A percentile compares a stretch with the other conserved stretches of the same genome.
Evolutionary conservation across 2,329 filamentous ascomycete species (phyloP).

Genomic region (Teratosphaeria destructans): DNA sequence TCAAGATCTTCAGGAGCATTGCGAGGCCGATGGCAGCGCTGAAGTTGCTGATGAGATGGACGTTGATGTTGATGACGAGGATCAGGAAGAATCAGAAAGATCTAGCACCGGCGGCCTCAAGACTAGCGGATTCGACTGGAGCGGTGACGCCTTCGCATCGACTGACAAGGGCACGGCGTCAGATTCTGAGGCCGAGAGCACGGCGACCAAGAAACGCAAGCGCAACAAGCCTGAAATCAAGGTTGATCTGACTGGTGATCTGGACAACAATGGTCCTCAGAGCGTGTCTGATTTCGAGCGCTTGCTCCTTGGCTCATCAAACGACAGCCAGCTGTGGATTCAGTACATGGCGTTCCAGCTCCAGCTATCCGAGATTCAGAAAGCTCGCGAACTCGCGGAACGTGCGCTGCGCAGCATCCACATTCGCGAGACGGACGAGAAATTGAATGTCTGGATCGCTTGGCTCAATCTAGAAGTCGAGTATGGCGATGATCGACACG

Average conservation of each 20-base stretch:
- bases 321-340: slow-evolving; percentile 90
- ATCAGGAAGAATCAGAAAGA: slow-evolving; percentile 1
- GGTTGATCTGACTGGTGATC: slow-evolving; percentile 81
- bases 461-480: slow-evolving; percentile 88
- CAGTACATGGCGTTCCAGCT: slow-evolving; percentile 99
- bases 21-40: slow-evolving; percentile 35
- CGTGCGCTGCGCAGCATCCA: slow-evolving; percentile 85
- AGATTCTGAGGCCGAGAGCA: slow-evolving; percentile 45
- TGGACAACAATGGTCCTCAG: slow-evolving; percentile 80
- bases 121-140: slow-evolving; percentile 80
- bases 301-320: slow-evolving; percentile 79
- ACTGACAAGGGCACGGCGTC: slow-evolving; percentile 43
- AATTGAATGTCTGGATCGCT: slow-evolving; percentile 90
- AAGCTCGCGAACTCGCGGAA: slow-evolving; percentile 80
- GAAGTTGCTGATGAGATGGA: slow-evolving; percentile 32
- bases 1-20: slow-evolving; percentile 27
- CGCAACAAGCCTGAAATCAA: slow-evolving; percentile 72
- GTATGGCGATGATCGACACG: slow-evolving; percentile 64
- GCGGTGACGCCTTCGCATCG: slow-evolving; percentile 47
- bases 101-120: slow-evolving; percentile 41
- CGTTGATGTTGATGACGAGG: slow-evolving; percentile 10
- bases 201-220: slow-evolving; percentile 43
- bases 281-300: slow-evolving; percentile 89
- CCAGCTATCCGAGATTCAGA: slow-evolving; percentile 77
- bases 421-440: slow-evolving; percentile 82